Evolutionary conservation across 1,139 yeast genomes (phyloP).

Genomic region (Kodamaea arcana): DNA sequence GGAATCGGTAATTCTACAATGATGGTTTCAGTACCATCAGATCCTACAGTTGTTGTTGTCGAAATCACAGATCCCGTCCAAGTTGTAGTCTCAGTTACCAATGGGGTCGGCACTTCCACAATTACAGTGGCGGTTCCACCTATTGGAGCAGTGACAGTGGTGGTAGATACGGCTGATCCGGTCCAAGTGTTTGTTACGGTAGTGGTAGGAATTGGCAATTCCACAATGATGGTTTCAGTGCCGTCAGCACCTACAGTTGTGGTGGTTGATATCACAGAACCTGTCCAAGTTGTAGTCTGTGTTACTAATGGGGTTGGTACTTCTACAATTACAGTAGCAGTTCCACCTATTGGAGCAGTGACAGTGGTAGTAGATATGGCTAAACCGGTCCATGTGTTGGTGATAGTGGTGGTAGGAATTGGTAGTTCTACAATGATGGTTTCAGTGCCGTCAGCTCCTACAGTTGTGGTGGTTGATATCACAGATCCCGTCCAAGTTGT

Average conservation of each 20-base stretch:
- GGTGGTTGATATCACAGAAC: conserved; percentile 3
- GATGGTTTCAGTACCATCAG: conserved; percentile 11
- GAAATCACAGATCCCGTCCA: conserved; percentile 9
- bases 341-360: conserved; percentile 8
- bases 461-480: conserved; percentile 5
- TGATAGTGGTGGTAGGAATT: conserved; percentile 6
- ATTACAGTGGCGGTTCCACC: conserved; percentile 11
- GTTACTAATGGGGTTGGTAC: conserved; percentile 10
- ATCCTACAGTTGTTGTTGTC: conserved; percentile 8
- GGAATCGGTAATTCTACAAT: conserved; percentile 9
- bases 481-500: conserved; percentile 4
- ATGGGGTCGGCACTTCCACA: conserved; percentile 14
- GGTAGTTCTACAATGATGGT: conserved; percentile 15
- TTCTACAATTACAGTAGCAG: conserved; percentile 9
- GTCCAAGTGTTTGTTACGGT: conserved; percentile 21
- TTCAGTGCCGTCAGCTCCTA: conserved; percentile 8
- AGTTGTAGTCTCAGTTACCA: conserved; percentile 10
- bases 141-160: conserved; percentile 11
- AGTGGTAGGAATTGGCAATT: conserved; percentile 13
- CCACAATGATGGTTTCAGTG: conserved; percentile 13
- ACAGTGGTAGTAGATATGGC: conserved; percentile 5
- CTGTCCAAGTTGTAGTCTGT: conserved; percentile 13
- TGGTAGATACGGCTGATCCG: conserved; percentile 17
- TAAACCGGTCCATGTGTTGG: conserved; percentile 7
- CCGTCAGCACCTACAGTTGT: conserved; percentile 8